Percentiles rank a stretch among this genome's conserved stretches.
Evolutionary conservation across 805 yeast genomes (phyloP).

Genomic region (Hanseniaspora occidentalis): DNA sequence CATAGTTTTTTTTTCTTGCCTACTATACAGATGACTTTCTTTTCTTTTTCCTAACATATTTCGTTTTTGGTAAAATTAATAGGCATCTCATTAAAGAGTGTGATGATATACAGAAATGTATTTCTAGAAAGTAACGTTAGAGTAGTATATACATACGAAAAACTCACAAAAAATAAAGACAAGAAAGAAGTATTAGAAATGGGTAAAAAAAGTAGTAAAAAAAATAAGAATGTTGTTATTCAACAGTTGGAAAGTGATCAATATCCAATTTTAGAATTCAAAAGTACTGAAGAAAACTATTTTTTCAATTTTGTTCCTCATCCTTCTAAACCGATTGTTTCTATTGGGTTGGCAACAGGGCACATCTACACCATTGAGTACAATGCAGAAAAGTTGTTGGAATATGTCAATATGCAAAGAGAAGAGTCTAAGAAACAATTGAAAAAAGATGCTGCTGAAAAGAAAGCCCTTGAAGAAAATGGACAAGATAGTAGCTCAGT

Average conservation of each 20-base stretch:
- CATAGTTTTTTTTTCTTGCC: no score
- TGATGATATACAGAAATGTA: no score
- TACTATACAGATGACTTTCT: no score
- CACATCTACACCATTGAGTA: constrained; percentile 53
- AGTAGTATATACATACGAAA: no score
- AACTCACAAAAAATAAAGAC: constrained; percentile 1
- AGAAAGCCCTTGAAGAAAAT: no score
- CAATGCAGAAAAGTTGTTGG: constrained; percentile 34
- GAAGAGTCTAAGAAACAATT: constrained; percentile 18
- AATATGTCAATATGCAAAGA: constrained; percentile 5
- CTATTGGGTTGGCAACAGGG: constrained; percentile 75
- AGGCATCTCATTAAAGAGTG: no score
- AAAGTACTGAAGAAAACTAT: constrained; percentile 36
- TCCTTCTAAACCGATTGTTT: constrained; percentile 52
- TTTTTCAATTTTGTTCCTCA: constrained; percentile 71
- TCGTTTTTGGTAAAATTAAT: no score
- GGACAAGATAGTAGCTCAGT: background rate
- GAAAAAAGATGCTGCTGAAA: constrained; percentile 15
- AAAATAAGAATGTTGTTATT: background rate
- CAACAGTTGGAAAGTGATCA: constrained; percentile 3
- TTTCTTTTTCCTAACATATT: no score
- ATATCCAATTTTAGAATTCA: constrained; percentile 23
- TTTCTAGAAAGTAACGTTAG: no score
- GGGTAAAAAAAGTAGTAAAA: constrained; percentile 3
- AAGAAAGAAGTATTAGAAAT: background rate